A percentile compares a stretch with the other conserved stretches of the same genome.
These are phyloP conservation scores for Pittosporum tobira DNA, from an alignment of 129 eudicot genomes.

Conservation along the genomic window DNA sequence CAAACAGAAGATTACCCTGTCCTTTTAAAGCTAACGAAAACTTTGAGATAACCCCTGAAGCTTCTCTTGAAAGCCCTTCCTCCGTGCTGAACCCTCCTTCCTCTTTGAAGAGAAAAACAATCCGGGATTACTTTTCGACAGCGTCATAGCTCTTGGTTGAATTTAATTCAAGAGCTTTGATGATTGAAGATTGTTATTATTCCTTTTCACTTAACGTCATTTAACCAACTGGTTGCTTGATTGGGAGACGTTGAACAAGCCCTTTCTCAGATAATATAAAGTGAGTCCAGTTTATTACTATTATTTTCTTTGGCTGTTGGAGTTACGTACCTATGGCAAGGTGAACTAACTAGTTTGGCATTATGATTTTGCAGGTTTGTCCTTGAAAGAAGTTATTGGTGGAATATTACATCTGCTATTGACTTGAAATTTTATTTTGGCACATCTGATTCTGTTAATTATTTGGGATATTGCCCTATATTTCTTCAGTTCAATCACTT, in stretches of 20 bases:
- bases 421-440: no score
- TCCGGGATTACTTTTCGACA: slow-evolving; percentile 65
- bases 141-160: slow-evolving; percentile 23
- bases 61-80: slow-evolving; percentile 58
- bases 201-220: slow-evolving; percentile 4
- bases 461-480: background rate
- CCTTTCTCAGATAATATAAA: slow-evolving; percentile 6
- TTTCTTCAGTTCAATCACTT: no score
- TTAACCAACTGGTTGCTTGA: background rate
- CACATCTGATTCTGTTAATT: no score
- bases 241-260: slow-evolving; percentile 11
- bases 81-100: slow-evolving; percentile 90
- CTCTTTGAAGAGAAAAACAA: slow-evolving; percentile 77
- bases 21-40: slow-evolving; percentile 22
- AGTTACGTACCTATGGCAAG: background rate
- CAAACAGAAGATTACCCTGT: slow-evolving; percentile 19
- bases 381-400: background rate
- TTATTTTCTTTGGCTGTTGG: background rate
- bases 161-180: background rate
- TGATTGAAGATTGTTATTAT: background rate
- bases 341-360: background rate
- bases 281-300: background rate
- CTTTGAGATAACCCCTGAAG: slow-evolving; percentile 52
- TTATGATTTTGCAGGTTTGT: background rate
- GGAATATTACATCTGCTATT: background rate